Percentiles rank a stretch among this genome's conserved stretches.
These are phyloP conservation scores for Pythium coloratum DNA, from an alignment of 352 stramenopile genomes.

Conservation along the genomic window DNA sequence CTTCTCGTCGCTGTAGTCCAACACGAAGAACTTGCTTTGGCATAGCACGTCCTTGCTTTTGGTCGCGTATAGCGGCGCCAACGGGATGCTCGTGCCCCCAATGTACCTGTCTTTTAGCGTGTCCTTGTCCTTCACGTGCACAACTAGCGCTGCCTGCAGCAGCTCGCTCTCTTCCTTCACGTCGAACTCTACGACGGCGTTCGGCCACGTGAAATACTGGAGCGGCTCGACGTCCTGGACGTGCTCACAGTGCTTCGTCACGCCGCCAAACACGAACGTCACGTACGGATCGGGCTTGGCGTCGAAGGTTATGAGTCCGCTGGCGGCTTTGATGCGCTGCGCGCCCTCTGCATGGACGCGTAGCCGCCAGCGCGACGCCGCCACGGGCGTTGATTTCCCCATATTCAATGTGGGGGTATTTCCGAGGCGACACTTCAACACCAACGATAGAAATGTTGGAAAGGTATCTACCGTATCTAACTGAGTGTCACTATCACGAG, in stretches of 20 bases:
- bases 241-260: slow-evolving; percentile 31
- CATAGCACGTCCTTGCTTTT: slow-evolving; percentile 29
- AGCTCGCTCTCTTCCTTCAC: slow-evolving; percentile 23
- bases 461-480: slow-evolving; percentile 15
- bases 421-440: slow-evolving; percentile 18
- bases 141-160: slow-evolving; percentile 19
- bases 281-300: slow-evolving; percentile 50
- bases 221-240: slow-evolving; percentile 45
- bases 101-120: slow-evolving; percentile 51
- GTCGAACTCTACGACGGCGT: slow-evolving; percentile 42
- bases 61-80: slow-evolving; percentile 24
- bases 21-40: slow-evolving; percentile 30
- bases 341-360: slow-evolving; percentile 41
- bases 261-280: slow-evolving; percentile 35
- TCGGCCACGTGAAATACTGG: slow-evolving; percentile 45
- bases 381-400: slow-evolving; percentile 13
- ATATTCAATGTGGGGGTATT: slow-evolving; percentile 1
- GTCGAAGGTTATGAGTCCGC: slow-evolving; percentile 36
- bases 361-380: slow-evolving; percentile 26
- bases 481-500: slow-evolving; percentile 10
- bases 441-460: slow-evolving; percentile 7
- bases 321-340: slow-evolving; percentile 31
- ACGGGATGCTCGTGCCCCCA: slow-evolving; percentile 37
- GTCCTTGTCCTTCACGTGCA: slow-evolving; percentile 56
- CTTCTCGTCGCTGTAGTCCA: slow-evolving; percentile 48